These are phyloP conservation scores for Phytopythium chamaehyphon DNA, from an alignment of 352 stramenopile genomes.

Conservation along the genomic window DNA sequence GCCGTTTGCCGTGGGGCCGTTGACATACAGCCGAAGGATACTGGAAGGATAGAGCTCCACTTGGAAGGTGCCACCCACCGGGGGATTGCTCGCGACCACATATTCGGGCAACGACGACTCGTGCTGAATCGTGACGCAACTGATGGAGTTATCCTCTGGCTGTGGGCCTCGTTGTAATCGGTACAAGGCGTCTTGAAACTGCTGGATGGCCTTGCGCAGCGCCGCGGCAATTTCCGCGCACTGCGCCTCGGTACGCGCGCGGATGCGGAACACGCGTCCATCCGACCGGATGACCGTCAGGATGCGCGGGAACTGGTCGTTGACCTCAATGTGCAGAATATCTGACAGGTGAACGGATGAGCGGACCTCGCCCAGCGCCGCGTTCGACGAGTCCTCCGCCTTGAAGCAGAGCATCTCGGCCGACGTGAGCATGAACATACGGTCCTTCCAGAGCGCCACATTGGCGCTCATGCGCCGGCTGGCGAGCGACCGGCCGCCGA, in stretches of 20 bases:
- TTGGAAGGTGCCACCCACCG: constrained; percentile 40
- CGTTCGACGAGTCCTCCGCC: constrained; percentile 18
- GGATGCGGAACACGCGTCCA: constrained; percentile 67
- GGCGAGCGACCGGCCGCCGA: constrained; percentile 63
- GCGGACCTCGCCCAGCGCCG: constrained; percentile 58
- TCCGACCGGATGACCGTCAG: constrained; percentile 70
- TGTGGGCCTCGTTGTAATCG: constrained; percentile 57
- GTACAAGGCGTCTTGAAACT: constrained; percentile 74
- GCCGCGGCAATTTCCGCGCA: constrained; percentile 51
- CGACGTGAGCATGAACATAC: constrained; percentile 71
- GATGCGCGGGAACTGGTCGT: constrained; percentile 65
- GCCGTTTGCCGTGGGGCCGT: constrained; percentile 51
- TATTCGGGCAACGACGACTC: constrained; percentile 57
- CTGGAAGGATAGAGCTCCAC: constrained; percentile 70
- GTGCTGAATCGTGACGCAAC: constrained; percentile 72
- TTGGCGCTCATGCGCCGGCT: constrained; percentile 69
- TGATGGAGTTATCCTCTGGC: constrained; percentile 66
- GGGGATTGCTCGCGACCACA: constrained; percentile 45
- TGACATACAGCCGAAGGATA: constrained; percentile 70
- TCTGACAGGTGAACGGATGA: constrained; percentile 71
- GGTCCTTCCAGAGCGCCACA: constrained; percentile 76
- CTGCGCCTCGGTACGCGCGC: constrained; percentile 58
- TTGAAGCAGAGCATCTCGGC: constrained; percentile 81
- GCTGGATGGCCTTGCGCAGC: constrained; percentile 50
- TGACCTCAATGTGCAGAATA: constrained; percentile 75